phyloP scores from a whole-genome alignment of 345 rosid species.

The Eucalyptus urophylla region DNA sequence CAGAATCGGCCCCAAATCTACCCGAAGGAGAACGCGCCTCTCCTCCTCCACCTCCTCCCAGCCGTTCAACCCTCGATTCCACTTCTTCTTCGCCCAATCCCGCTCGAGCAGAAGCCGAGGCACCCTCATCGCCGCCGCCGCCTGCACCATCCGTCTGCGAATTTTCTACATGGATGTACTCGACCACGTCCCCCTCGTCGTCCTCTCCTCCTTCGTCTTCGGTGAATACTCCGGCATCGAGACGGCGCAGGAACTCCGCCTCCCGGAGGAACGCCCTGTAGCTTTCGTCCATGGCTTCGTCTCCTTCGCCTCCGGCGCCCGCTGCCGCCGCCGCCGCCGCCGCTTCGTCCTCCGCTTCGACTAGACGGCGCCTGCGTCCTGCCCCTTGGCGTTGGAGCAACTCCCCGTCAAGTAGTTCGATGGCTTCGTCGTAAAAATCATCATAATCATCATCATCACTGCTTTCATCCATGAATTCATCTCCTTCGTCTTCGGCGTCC shows the following conservation, averaged over 20 bases:
- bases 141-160: background rate
- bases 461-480: background rate
- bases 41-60: background rate
- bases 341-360: too few species aligned
- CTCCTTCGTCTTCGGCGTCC: background rate
- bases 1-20: constrained; percentile 2
- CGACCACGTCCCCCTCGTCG: background rate
- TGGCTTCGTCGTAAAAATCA: too few species aligned
- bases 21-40: background rate
- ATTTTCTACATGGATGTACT: constrained; percentile 1
- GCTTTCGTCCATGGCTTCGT: background rate
- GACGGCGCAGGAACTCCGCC: background rate
- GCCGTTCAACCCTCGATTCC: constrained; percentile 3
- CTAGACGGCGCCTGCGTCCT: too few species aligned
- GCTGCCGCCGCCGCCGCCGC: too few species aligned
- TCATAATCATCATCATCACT: background rate
- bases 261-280: background rate
- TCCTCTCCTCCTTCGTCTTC: background rate
- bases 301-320: too few species aligned
- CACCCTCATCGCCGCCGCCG: background rate
- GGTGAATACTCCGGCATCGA: background rate
- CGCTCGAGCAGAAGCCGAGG: constrained; percentile 2
- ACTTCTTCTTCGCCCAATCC: constrained; percentile 1
- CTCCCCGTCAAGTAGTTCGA: too few species aligned
- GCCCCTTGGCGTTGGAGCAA: too few species aligned